Base-by-base conservation (phyloP, 1,284 basidiomycete genomes). In the Cystobasidium sp. region DNA sequence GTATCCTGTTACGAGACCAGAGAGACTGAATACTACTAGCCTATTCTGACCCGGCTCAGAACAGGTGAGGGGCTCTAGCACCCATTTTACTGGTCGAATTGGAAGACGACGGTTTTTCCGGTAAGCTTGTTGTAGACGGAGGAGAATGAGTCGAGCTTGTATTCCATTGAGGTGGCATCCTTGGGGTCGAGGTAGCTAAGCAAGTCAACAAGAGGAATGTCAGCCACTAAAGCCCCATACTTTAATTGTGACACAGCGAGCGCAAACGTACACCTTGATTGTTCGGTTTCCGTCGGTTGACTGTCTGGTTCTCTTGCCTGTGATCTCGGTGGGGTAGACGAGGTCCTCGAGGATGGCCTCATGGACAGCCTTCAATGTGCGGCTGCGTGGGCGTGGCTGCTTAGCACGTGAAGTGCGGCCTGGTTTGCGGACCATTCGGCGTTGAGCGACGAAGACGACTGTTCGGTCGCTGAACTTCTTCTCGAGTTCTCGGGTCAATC, bases 381-480 rank as follows among this genome's bases (percentile, higher is more conserved):
- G 92, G 85, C 89, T 93, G 80, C 94, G 91, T 79, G 97, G 97
- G 81, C 97, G 88, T 88, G 96, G 97, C 88, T 99, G 96, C 87
- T 91, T 88, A 80, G 91, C 90, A 78, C 91, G 91, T 74, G 93
- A 93, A 82, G 89, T 92, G 80, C 94, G 93, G 81, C 93, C 94
- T 77, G 96, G 95, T 86, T 97, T 98, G 87, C 91, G 91, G 84
- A 99, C 88, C 89, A 98, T 96, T 83, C 96, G 91, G 84, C 97
- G 94, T 86, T 99, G 97, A 74, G 93, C 95, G 83, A 99, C 90
- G 84, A 99, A 99, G 78, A 99, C 92, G 83, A 99, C 93, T 86
- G 97, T 96, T 82, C 94, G 91, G 85, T 97, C 94, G 68, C 95
- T 94, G 87, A 99, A 98, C 87, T 99, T 99, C 90, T 99, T 99